These are phyloP conservation scores for Phytophthora syringae DNA, from an alignment of 352 stramenopile species.

Conservation along the genomic window DNA sequence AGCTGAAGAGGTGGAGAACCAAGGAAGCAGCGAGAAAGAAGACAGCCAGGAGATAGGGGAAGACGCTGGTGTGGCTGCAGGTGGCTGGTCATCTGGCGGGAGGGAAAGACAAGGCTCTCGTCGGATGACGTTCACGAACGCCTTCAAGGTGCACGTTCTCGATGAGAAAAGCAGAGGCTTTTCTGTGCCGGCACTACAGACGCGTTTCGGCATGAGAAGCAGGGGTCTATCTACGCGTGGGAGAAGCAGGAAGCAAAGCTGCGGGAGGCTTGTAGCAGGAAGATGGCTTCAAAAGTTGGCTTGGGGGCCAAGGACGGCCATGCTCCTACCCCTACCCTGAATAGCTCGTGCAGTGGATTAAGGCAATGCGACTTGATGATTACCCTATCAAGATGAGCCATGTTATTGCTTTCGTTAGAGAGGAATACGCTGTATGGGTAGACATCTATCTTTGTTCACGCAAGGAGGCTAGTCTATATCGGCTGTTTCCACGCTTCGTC, in stretches of 20 bases:
- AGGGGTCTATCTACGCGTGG: conserved; percentile 7
- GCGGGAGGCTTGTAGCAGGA: background rate
- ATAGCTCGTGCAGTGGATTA: conserved; percentile 35
- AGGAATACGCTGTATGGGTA: no score
- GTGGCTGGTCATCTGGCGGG: background rate
- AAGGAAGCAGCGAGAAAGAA: background rate
- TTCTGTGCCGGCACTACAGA: background rate
- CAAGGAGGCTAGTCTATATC: no score
- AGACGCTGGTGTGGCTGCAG: background rate
- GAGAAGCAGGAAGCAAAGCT: conserved; percentile 3
- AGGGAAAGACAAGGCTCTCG: background rate
- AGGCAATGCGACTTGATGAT: conserved; percentile 27
- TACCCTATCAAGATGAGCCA: conserved; percentile 10
- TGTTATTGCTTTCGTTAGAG: no score
- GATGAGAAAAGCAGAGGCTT: background rate
- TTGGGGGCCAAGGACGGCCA: conserved; percentile 1
- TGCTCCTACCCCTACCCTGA: conserved; percentile 17
- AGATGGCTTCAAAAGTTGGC: background rate
- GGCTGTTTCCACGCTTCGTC: no score
- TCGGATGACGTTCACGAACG: background rate
- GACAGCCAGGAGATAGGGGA: no score
- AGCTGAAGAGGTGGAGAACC: background rate
- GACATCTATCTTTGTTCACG: no score
- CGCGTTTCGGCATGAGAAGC: background rate
- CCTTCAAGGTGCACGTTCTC: conserved; percentile 1